Evolutionary conservation across 2,329 filamentous ascomycete species (phyloP).

Genomic region (Xylaria sp.): DNA sequence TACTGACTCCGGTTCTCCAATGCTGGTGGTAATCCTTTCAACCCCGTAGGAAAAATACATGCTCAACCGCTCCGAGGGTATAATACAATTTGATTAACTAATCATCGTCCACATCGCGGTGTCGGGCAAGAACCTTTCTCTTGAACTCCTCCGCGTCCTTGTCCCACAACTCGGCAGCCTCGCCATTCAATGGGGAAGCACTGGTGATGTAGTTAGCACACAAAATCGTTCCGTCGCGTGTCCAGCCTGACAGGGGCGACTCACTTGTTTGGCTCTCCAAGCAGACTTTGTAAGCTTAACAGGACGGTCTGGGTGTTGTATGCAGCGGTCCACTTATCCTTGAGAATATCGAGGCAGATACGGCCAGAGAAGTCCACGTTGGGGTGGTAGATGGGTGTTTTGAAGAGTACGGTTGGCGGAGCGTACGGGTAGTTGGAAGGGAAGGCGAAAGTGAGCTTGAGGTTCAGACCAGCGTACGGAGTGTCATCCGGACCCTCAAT

Average conservation of each 20-base stretch:
- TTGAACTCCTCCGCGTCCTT: slow-evolving; percentile 86
- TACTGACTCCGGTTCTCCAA: slow-evolving; percentile 49
- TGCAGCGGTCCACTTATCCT: slow-evolving; percentile 98
- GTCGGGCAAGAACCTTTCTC: slow-evolving; percentile 66
- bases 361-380: slow-evolving; percentile 97
- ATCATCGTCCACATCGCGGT: slow-evolving; percentile 68
- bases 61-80: slow-evolving; percentile 9
- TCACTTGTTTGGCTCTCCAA: slow-evolving; percentile 98
- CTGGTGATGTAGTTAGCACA: slow-evolving; percentile 50
- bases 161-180: slow-evolving; percentile 96
- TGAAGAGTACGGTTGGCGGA: slow-evolving; percentile 90
- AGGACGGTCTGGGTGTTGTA: slow-evolving; percentile 96
- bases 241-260: slow-evolving; percentile 39
- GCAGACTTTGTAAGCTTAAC: slow-evolving; percentile 88
- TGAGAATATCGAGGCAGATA: slow-evolving; percentile 96
- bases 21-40: slow-evolving; percentile 25
- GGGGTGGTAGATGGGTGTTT: slow-evolving; percentile 98
- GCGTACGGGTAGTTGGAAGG: slow-evolving; percentile 91
- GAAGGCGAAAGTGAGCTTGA: slow-evolving; percentile 93
- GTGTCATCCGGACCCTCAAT: slow-evolving; percentile 91
- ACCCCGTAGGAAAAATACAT: slow-evolving; percentile 21
- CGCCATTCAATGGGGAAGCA: slow-evolving; percentile 90
- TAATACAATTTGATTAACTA: slow-evolving; percentile 37
- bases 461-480: slow-evolving; percentile 82
- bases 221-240: slow-evolving; percentile 20